phyloP scores from a whole-genome alignment of 148 eudicot species.

The Vaccinium myrtillus region DNA sequence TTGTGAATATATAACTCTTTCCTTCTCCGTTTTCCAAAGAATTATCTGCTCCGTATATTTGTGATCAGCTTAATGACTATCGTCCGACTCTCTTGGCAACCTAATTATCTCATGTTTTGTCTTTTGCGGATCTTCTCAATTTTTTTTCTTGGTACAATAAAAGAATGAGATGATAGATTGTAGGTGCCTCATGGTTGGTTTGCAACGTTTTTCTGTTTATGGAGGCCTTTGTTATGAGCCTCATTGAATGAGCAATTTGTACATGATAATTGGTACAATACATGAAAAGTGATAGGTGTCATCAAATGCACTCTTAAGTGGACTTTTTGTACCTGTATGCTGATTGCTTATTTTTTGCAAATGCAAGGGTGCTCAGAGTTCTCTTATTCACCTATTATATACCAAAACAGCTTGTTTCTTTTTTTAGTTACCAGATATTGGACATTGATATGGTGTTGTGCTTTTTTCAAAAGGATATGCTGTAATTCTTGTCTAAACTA shows the following conservation, averaged over 20 bases:
- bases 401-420: not conserved
- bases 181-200: not conserved
- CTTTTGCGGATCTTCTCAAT: too few relatives aligned
- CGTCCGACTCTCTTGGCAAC: not conserved
- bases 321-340: not conserved
- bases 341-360: not conserved
- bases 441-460: not conserved
- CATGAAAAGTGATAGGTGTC: not conserved
- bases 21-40: not conserved
- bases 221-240: not conserved
- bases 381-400: not conserved
- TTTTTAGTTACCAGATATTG: not conserved
- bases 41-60: not conserved
- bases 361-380: not conserved
- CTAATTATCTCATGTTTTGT: too few relatives aligned
- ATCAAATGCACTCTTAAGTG: not conserved
- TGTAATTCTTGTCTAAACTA: not conserved
- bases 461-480: not conserved
- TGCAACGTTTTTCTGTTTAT: not conserved
- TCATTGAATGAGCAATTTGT: not conserved
- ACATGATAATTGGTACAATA: not conserved
- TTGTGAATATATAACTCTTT: not conserved
- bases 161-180: not conserved
- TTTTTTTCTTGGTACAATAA: too few relatives aligned
- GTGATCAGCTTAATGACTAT: not conserved